These are phyloP conservation scores for Aspergillus ruber DNA, from an alignment of 2,329 filamentous ascomycete species.

Conservation along the genomic window DNA sequence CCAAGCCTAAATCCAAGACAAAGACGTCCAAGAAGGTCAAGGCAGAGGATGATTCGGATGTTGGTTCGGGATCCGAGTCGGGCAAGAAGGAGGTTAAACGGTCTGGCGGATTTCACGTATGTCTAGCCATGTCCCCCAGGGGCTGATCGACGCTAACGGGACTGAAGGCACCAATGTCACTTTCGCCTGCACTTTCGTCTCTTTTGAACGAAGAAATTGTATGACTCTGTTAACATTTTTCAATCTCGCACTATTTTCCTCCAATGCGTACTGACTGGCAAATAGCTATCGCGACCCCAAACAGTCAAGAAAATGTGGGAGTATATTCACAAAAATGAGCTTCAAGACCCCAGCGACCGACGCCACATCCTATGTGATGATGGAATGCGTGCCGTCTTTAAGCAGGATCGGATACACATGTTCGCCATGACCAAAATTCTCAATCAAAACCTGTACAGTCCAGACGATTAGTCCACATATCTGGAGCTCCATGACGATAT, in stretches of 20 bases:
- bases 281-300: slow-evolving; percentile 80
- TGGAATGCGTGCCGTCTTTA: slow-evolving; percentile 85
- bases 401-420: slow-evolving; percentile 88
- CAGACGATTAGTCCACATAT: slow-evolving; percentile 55
- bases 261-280: slow-evolving; percentile 12
- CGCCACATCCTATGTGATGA: slow-evolving; percentile 92
- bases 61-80: slow-evolving; percentile 55
- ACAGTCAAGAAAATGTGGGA: slow-evolving; percentile 96
- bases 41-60: slow-evolving; percentile 72
- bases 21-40: slow-evolving; percentile 63
- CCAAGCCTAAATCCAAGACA: slow-evolving; percentile 45
- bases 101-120: slow-evolving; percentile 83
- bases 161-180: slow-evolving; percentile 40
- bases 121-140: slow-evolving; percentile 17
- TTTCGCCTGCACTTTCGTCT: slow-evolving; percentile 40
- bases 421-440: slow-evolving; percentile 99
- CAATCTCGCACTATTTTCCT: neutral
- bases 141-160: slow-evolving; percentile 2
- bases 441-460: slow-evolving; percentile 78
- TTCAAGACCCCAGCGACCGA: slow-evolving; percentile 87
- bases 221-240: slow-evolving; percentile 24
- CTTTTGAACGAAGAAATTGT: slow-evolving; percentile 39
- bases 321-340: slow-evolving; percentile 79
- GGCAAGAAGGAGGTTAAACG: slow-evolving; percentile 59
- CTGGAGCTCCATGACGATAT: slow-evolving; percentile 11